phyloP scores from a whole-genome alignment of 2,329 filamentous ascomycete genomes.

The Orbilia oligospora region DNA sequence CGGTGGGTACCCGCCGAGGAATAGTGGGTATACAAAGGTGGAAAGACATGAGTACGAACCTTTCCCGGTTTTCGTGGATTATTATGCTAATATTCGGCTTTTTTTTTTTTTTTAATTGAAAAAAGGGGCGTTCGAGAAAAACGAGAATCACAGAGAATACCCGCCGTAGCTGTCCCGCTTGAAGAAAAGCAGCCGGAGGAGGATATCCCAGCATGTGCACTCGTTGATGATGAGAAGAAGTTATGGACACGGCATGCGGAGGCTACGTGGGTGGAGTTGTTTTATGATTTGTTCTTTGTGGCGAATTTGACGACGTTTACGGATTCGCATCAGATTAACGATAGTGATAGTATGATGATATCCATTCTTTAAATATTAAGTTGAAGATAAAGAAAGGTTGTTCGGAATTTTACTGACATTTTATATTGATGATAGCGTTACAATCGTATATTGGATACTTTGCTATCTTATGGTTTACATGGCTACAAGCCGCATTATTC shows the following conservation, averaged over 20 bases:
- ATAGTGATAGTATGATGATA: conserved; percentile 67
- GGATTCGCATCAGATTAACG: conserved; percentile 72
- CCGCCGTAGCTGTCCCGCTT: conserved; percentile 47
- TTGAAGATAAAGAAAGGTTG: no score
- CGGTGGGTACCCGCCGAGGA: conserved; percentile 20
- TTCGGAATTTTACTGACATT: conserved; percentile 5
- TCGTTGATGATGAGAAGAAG: conserved; percentile 53
- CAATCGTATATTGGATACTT: conserved; percentile 72
- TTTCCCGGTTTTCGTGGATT: neutral
- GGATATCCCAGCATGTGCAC: conserved; percentile 38
- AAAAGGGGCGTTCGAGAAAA: conserved; percentile 44
- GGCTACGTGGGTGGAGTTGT: conserved; percentile 73
- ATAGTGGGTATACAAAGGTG: conserved; percentile 27
- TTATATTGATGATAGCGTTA: conserved; percentile 65
- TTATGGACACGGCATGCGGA: conserved; percentile 65
- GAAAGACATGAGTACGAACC: conserved; percentile 38
- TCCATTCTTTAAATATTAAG: no score
- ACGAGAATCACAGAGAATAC: conserved; percentile 42
- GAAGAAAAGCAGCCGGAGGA: conserved; percentile 48
- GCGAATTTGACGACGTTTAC: conserved; percentile 77
- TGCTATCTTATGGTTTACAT: conserved; percentile 77
- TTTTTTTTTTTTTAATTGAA: no score
- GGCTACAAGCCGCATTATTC: conserved; percentile 76
- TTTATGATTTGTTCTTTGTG: conserved; percentile 75
- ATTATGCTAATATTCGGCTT: neutral